phyloP scores from a whole-genome alignment of 2,329 filamentous ascomycete genomes.

The Botrytis aclada region DNA sequence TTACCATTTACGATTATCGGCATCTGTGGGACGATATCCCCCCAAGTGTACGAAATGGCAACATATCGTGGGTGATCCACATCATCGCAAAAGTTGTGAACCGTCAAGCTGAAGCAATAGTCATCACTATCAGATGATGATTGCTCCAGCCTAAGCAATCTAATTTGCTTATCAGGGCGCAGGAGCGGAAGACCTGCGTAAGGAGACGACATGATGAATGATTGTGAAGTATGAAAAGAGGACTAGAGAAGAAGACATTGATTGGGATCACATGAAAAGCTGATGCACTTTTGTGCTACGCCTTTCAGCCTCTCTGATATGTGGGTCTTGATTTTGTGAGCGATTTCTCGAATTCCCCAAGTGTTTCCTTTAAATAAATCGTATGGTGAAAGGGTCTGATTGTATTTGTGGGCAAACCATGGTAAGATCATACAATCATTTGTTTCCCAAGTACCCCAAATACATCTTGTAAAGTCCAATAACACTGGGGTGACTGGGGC shows the following conservation, averaged over 20 bases:
- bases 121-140: not conserved
- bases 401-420: not conserved
- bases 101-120: constrained; percentile 3
- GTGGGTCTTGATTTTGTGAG: not conserved
- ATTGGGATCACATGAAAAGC: not conserved
- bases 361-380: not conserved
- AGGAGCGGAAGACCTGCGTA: not conserved
- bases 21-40: not conserved
- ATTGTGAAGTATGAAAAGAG: not conserved
- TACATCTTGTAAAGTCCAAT: not conserved
- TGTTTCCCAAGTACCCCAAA: not conserved
- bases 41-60: constrained; percentile 14
- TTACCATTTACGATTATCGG: not conserved
- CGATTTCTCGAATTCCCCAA: not conserved
- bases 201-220: not conserved
- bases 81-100: not conserved
- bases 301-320: constrained; percentile 7
- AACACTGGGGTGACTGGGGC: not conserved
- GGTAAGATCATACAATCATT: not conserved
- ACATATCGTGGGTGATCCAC: not conserved
- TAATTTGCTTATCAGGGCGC: not conserved
- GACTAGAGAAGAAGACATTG: not conserved
- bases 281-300: not conserved
- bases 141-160: constrained; percentile 7
- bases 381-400: not conserved